Percentiles rank a stretch among this genome's conserved stretches.
Conservation (phyloP, 176 grass and related monocot genomes). For the Oryza glaberrima region DNA sequence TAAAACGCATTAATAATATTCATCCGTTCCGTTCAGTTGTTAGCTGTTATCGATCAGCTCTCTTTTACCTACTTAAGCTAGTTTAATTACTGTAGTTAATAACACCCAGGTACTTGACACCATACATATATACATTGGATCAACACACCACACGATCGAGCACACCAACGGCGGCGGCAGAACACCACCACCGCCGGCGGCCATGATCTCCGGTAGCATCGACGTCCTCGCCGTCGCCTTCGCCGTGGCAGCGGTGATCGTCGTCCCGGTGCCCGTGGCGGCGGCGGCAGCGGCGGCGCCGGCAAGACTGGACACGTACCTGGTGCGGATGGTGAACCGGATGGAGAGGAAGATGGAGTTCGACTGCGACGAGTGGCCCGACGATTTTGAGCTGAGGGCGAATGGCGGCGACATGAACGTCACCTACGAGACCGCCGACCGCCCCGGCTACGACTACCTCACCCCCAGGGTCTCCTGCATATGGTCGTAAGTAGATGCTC, state of each 20-base stretch:
- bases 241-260: not conserved
- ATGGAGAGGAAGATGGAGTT: not conserved
- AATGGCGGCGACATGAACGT: not conserved
- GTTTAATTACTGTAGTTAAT: no score
- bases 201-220: not conserved
- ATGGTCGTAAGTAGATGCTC: not conserved
- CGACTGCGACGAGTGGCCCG: not conserved
- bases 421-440: not conserved
- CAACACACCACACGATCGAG: no score
- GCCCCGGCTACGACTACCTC: not conserved
- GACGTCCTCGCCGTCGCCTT: not conserved
- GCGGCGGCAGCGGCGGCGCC: not conserved
- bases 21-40: no score
- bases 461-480: not conserved
- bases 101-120: no score
- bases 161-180: not conserved
- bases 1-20: no score
- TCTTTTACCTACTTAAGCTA: no score
- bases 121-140: no score
- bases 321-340: not conserved
- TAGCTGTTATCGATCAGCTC: no score
- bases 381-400: not conserved
- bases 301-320: not conserved
- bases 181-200: not conserved
- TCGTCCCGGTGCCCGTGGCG: not conserved